Evolutionary conservation across 225 moss, liverwort and hornwort species (phyloP).

Genomic region (Thuidium tamariscinum): DNA sequence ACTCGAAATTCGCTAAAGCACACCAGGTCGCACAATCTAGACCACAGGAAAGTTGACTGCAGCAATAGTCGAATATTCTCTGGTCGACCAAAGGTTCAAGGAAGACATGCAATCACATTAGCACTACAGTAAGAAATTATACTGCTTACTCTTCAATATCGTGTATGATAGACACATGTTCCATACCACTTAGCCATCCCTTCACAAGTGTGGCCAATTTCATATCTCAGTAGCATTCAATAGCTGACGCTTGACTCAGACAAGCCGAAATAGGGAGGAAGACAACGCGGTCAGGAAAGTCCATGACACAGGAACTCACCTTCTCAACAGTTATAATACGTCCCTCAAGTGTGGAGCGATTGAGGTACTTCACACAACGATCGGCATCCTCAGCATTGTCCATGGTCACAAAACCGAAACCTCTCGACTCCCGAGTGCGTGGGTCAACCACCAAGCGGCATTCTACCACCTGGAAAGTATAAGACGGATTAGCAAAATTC

Average conservation of each 20-base stretch:
- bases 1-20: constrained; percentile 54
- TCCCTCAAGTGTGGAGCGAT: constrained; percentile 93
- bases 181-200: constrained; percentile 19
- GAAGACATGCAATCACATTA: constrained; percentile 51
- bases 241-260: constrained; percentile 4
- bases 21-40: constrained; percentile 59
- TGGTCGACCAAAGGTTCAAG: constrained; percentile 59
- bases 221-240: constrained; percentile 16
- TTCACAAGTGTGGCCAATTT: neutral
- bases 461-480: constrained; percentile 57
- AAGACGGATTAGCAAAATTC: neutral
- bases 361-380: constrained; percentile 88
- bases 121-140: constrained; percentile 30
- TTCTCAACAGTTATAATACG: constrained; percentile 97
- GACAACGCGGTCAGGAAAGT: neutral
- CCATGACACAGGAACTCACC: constrained; percentile 34
- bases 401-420: constrained; percentile 99
- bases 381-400: constrained; percentile 79
- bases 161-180: constrained; percentile 22
- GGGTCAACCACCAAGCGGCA: constrained; percentile 98
- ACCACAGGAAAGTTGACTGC: constrained; percentile 53
- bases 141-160: constrained; percentile 19
- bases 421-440: constrained; percentile 86
- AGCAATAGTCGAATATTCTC: constrained; percentile 52
- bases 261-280: neutral